A percentile compares a stretch with the other conserved stretches of the same genome.
Evolutionary conservation across 768 basidiomycete genomes (phyloP).

Genomic region (Mycena latifolia): DNA sequence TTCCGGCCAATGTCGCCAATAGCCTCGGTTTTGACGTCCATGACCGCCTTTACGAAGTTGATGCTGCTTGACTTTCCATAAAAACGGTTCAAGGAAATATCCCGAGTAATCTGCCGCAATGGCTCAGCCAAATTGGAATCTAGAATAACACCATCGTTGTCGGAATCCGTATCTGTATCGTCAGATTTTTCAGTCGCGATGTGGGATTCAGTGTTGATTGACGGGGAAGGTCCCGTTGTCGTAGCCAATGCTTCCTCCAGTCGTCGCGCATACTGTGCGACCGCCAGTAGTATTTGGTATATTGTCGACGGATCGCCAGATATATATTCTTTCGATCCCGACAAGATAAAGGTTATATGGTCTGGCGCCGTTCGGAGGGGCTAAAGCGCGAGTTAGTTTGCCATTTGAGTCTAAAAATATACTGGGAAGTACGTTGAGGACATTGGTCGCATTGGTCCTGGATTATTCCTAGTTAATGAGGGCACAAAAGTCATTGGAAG

Average conservation of each 20-base stretch:
- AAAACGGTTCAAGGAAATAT: slow-evolving; percentile 35
- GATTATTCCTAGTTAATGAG: neutral
- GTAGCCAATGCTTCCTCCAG: slow-evolving; percentile 26
- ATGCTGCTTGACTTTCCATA: slow-evolving; percentile 53
- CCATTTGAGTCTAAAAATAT: neutral
- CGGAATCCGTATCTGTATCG: slow-evolving; percentile 13
- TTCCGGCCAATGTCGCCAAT: slow-evolving; percentile 33
- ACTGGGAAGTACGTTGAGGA: neutral
- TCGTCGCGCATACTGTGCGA: slow-evolving; percentile 27
- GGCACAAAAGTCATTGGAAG: no score
- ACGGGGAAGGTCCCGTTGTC: slow-evolving; percentile 4
- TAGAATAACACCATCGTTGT: slow-evolving; percentile 29
- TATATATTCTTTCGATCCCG: slow-evolving; percentile 42
- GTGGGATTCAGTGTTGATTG: neutral
- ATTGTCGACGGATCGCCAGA: slow-evolving; percentile 16
- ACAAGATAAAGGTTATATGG: slow-evolving; percentile 25
- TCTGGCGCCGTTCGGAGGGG: slow-evolving; percentile 11
- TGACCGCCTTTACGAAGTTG: slow-evolving; percentile 50
- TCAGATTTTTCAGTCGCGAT: neutral
- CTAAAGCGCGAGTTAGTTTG: neutral
- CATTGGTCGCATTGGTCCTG: neutral
- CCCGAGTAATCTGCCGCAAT: slow-evolving; percentile 10
- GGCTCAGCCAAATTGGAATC: slow-evolving; percentile 19
- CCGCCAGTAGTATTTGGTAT: slow-evolving; percentile 27
- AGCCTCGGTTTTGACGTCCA: slow-evolving; percentile 49